Conservation (phyloP, 257 asterid genomes). For the Solanum peruvianum region DNA sequence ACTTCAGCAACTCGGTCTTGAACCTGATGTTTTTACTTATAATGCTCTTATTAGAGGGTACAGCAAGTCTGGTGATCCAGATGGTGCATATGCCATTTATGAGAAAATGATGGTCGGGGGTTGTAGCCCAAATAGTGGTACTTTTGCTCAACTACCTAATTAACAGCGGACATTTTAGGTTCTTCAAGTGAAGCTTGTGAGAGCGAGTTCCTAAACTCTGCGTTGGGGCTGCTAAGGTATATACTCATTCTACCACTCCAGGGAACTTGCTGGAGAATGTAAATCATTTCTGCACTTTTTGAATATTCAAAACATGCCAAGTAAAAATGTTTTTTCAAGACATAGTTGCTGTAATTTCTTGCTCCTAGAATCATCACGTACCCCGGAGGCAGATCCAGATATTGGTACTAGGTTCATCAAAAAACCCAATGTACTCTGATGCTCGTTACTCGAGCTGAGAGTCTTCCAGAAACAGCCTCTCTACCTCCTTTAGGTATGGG, state of each 20-base stretch:
- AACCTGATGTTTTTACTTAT: slow-evolving; percentile 77
- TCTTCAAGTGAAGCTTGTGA: not conserved
- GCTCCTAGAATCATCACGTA: not conserved
- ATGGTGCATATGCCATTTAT: slow-evolving; percentile 65
- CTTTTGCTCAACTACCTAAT: slow-evolving; percentile 92
- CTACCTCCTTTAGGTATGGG: not conserved
- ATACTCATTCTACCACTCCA: not conserved
- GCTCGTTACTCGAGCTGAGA: not conserved
- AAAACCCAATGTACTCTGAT: not conserved
- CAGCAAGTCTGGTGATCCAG: slow-evolving; percentile 59
- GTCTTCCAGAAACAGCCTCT: not conserved
- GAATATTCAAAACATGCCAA: not conserved
- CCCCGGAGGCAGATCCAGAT: not conserved
- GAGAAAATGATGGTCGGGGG: slow-evolving; percentile 90
- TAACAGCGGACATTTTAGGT: not conserved
- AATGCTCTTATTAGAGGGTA: slow-evolving; percentile 83
- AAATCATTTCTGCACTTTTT: not conserved
- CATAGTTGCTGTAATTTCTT: not conserved
- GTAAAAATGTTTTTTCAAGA: not conserved
- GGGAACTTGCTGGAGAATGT: not conserved
- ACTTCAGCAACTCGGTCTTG: slow-evolving; percentile 45
- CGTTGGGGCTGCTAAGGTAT: not conserved
- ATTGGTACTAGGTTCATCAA: not conserved
- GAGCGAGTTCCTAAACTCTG: not conserved
- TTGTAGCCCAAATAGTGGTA: slow-evolving; percentile 67